Base-by-base conservation (phyloP, 306 rosid genomes). In the Lathyrus sativus region DNA sequence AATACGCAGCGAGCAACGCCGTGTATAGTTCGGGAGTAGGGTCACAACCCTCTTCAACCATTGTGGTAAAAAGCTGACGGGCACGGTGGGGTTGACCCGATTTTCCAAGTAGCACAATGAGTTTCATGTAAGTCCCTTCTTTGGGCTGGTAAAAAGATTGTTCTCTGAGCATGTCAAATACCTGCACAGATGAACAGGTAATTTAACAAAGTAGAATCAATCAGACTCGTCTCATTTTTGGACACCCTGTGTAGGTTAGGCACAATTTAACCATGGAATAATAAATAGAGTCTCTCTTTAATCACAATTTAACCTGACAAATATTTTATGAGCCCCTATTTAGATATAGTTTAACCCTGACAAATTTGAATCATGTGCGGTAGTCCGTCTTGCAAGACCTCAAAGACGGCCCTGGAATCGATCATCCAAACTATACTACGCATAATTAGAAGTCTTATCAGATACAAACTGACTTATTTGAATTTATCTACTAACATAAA, bases 81-180 rank as follows among this genome's bases (percentile, higher is more conserved):
- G 97, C 95, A 1, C 86, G 87, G 9, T 77, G 78, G 37, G 99
- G 87, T 79, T 95, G 95, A 26, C 96, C 88, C 0, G 87, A 85
- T 70, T 49, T 87, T 71, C 99, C 99, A 63, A 95, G 97, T 67
- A 95, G 79, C 71, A 89, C 89, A 71, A 95, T 73, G 61, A 95
- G 95, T 65, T 86, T 95, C 89, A 95, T 85, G 83, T 88, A 95
- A 70, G 97, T 87, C 80, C 99, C 99, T 78, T 95, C 97, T 83
- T 81, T 95, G 31, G 97, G 99, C 67, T 81, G 80, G 78, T 95
- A 95, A 74, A 88, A 95, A 4, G 97, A 74, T 68, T 95, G 99
- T 45, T 86, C 89, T 50, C 84, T 84, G 11, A 95, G 99, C 96
- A 95, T 95, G 60, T 90, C 95, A 80, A 90, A 90, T 24, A 87